Evolutionary conservation across 1,139 yeast species (phyloP), one percentile per base, ranked within the genome.

Genomic region (Kodamaea suecica): DNA sequence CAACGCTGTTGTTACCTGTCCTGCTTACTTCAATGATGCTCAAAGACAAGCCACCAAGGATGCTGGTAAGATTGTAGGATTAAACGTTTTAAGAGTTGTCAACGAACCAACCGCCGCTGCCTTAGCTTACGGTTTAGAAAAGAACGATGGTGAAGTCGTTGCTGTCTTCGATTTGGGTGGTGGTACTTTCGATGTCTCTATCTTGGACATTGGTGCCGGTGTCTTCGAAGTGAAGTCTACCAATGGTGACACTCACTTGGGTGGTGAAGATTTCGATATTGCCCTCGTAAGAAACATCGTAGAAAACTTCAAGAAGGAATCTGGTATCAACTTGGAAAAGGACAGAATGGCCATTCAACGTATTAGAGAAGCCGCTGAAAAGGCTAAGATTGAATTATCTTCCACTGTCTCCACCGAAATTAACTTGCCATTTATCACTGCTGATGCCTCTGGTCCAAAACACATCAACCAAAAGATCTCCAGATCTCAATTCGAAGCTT

Each of bases 31-130:
- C 78, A 90, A 90, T 70, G 97, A 90, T 66, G 87, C 97, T 46
- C 97, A 90, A 73, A 84, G 97, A 75, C 97, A 90, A 72, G 97
- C 97, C 47, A 90, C 97, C 62, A 90, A 90, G 75, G 95, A 87
- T 64, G 97, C 97, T 41, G 97, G 97, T 75, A 92, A 88, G 66
- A 88, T 90, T 69, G 95, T 88, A 49, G 97, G 97, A 44, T 74
- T 90, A 58, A 88, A 88, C 70, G 96, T 92, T 48, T 76, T 92
- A 63, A 85, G 97, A 76, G 97, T 90, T 52, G 96, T 90, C 50
- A 92, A 90, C 75, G 98, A 90, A 74, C 97, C 97, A 59, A 90
- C 98, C 50, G 97, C 98, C 45, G 98, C 97, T 51, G 97, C 97
- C 40, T 73, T 90, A 55, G 98, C 98, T 43, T 92, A 90, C 65